Base-by-base conservation (phyloP, 139 green algal genomes). In the Edaphochlamys debaryana region DNA sequence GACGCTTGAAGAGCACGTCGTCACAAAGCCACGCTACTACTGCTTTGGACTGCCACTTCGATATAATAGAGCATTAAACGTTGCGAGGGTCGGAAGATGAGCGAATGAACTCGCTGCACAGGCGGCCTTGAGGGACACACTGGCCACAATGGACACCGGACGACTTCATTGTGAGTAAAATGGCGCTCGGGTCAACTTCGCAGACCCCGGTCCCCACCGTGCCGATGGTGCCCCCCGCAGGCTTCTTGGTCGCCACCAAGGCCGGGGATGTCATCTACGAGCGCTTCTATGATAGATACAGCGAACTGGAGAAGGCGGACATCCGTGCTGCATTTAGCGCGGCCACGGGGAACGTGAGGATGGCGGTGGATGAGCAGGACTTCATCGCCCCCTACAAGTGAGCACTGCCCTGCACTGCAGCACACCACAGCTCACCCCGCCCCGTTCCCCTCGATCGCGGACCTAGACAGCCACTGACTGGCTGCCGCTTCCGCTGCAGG, bases 261-360 rank as follows among this genome's bases (percentile, higher is more conserved):
- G 76, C 48, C 6, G 87, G 90, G 25, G 88, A 94, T 13, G 91
- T 96, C 0, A 80, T 96, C 0, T 96, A 94, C 68, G 93, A 96
- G 56, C 87, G 93, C 23, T 96, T 96, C 63, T 96, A 93, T 63
- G 93, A 96, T 23, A 38, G 86, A 9, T 89, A 92, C 54, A 92
- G 60, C 9, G 93, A 96, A 69, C 37, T 88, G 19, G 91, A 95
- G 27, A 95, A 96, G 69, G 93, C 92, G 38, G 93, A 96, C 32
- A 88, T 96, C 29, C 86, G 93, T 1, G 86, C 82, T 42, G 83
- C 91, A 0, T 92, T 96, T 41, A 84, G 93, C 62, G 54, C 88
- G 9, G 87, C 89, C 30, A 83, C 90, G 32, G 78, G 77, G 41
- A 87, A 85, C 67, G 62, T 86, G 20, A 54, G 66, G 30, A 62